These are phyloP conservation scores for Candida sonorensis DNA, from an alignment of 805 yeast species.

Conservation along the genomic window DNA sequence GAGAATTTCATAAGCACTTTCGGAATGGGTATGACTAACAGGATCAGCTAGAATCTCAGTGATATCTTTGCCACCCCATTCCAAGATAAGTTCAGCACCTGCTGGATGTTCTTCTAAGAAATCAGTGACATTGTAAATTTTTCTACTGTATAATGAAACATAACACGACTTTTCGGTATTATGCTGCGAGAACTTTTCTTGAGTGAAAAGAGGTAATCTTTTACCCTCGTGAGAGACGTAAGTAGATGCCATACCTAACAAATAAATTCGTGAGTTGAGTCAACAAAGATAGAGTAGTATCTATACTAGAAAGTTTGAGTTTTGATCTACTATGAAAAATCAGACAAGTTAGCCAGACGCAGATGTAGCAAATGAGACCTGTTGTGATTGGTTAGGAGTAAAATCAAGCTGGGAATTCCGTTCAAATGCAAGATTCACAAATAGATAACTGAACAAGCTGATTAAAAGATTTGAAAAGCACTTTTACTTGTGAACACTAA, in stretches of 20 bases:
- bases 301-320: too few species aligned
- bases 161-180: constrained; percentile 53
- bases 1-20: constrained; percentile 81
- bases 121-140: constrained; percentile 75
- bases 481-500: too few species aligned
- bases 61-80: constrained; percentile 53
- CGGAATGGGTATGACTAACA: constrained; percentile 71
- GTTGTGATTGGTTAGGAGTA: too few species aligned
- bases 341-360: too few species aligned
- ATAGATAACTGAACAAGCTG: too few species aligned
- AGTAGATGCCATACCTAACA: background rate
- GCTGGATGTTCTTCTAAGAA: constrained; percentile 72
- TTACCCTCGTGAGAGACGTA: constrained; percentile 1
- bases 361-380: too few species aligned
- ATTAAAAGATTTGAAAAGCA: too few species aligned
- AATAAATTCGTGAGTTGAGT: background rate
- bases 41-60: constrained; percentile 74
- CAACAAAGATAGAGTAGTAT: too few species aligned
- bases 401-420: too few species aligned
- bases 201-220: constrained; percentile 54
- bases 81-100: constrained; percentile 51
- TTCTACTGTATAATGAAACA: constrained; percentile 76
- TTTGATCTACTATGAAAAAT: too few species aligned
- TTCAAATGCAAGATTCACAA: too few species aligned
- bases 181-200: constrained; percentile 46